Evolutionary conservation across 345 rosid genomes (phyloP), one percentile per base, ranked within the genome.

Genomic region (Eucalyptus tenuipes): DNA sequence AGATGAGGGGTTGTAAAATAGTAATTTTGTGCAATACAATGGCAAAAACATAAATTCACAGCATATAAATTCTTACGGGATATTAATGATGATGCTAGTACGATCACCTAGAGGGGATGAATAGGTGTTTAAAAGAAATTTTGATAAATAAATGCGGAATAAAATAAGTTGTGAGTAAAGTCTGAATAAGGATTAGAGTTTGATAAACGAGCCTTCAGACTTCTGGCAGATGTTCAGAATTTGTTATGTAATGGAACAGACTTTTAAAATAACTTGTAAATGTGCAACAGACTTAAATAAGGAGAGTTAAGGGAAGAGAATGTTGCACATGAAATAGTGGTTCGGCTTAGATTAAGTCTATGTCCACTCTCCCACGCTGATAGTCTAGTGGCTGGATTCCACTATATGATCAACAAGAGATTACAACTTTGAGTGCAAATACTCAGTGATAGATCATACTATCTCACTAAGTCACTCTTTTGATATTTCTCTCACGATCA

Each of bases 281-380:
- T 52, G 10, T 52, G 10, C 55, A 18, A 7, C 0, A 52, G 3
- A 52, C 0, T 52, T 52, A 52, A 52, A 18, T 52, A 52, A 52
- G 1, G 57, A 7, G 25, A 52, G 25, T 52, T 52, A 3, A 18
- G 2, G 57, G 10, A 0, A 52, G 57, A 18, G 10, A 52, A 7
- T 3, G 4, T 52, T 52, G 10, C 2, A 18, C 4, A 50, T 1
- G 7, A 50, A 50, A 50, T 52, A 3, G 1, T 18, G 1, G 10
- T 18, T 52, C 0, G 0, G 0, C 4, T 52, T 52, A 52, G 1
- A 52, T 52, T 1, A 52, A 52, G 57, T 1, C 0, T 0, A 52
- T 5, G 1, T 52, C 0, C 24, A 52, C 5, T 52, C 10, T 18
- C 4, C 57, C 57, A 18, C 0, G 4, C 0, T 7, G 0, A 52